A percentile compares a stretch with the other conserved stretches of the same genome.
Conservation (phyloP, 768 basidiomycete genomes). For the Pluteus cervinus region DNA sequence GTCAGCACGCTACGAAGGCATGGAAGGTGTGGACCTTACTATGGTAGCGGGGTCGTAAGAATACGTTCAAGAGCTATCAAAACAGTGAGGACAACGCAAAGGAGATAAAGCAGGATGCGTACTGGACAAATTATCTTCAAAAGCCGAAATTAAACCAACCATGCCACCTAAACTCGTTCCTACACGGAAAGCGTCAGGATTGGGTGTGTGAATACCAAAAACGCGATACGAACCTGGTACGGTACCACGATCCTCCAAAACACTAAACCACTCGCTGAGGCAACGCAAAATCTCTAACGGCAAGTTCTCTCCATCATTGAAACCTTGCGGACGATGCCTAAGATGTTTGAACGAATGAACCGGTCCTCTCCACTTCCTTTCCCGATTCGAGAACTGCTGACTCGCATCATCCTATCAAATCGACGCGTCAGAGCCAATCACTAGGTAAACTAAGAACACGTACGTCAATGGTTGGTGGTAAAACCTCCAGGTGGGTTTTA, state of each 20-base stretch:
- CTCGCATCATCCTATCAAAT: too few species aligned
- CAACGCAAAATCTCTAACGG: constrained; percentile 51
- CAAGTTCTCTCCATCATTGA: constrained; percentile 46
- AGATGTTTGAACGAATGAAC: constrained; percentile 28
- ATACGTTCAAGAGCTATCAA: constrained; percentile 48
- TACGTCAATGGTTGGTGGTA: constrained; percentile 10
- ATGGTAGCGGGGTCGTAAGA: constrained; percentile 59
- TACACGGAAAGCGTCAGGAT: constrained; percentile 16
- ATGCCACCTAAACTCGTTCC: constrained; percentile 47
- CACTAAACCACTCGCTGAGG: constrained; percentile 53
- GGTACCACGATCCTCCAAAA: constrained; percentile 51
- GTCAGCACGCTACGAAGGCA: neutral
- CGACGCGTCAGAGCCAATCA: too few species aligned
- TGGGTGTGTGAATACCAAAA: too few species aligned
- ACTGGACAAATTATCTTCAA: constrained; percentile 52
- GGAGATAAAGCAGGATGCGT: constrained; percentile 8
- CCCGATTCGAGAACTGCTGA: too few species aligned
- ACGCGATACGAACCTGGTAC: constrained; percentile 39
- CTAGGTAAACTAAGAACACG: too few species aligned
- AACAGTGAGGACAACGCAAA: neutral
- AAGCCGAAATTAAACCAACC: constrained; percentile 39
- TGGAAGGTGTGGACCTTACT: constrained; percentile 36
- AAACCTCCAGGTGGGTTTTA: constrained; percentile 15
- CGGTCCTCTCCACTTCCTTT: constrained; percentile 37
- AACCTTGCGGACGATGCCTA: constrained; percentile 27